Evolutionary conservation across 805 yeast genomes (phyloP), one percentile per base, ranked within the genome.

Genomic region (Wickerhamomyces canadensis): DNA sequence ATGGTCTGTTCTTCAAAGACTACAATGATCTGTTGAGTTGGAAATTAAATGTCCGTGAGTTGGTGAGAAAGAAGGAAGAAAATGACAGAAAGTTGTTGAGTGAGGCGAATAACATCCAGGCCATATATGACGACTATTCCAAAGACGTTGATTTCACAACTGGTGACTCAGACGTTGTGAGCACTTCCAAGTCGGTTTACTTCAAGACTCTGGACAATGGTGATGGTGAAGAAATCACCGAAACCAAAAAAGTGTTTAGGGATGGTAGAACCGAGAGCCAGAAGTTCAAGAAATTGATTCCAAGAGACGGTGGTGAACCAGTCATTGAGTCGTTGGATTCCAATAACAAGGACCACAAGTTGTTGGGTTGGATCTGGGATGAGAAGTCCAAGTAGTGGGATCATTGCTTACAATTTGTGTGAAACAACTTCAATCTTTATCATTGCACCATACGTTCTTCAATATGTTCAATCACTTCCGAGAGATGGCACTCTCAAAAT

Each of bases 21-120:
- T 80, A 74, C 55, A 76, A 77, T 19, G 82, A 76, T 25, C 76
- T 71, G 43, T 59, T 88, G 54, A 73, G 72, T 39, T 87, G 93
- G 89, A 74, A 70, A 49, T 57, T 68, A n/a, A 62, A 67, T 28
- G 77, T 78, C 76, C 67, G 61, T 35, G 64, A 67, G 37, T 49
- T 67, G n/a, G 50, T 66, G n/a, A 65, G 61, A 36, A 50, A 58
- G 33, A 66, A 68, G 43, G 64, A 68, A 43, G 41, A 41, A 27
- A 35, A 46, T 24, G 31, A 34, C 15, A 38, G 47, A 22, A 14
- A 15, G 7, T 4, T 37, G 4, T 34, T 34, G 24, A 40, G 36
- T 10, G 46, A 52, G 33, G 40, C 37, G 6, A 41, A 44, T 19
- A 40, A 39, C 4, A 37, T 47, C 19, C 36, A 41, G 8, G 33